Evolutionary conservation across 129 eudicot genomes (phyloP).

Genomic region (Cynara cardunculus): DNA sequence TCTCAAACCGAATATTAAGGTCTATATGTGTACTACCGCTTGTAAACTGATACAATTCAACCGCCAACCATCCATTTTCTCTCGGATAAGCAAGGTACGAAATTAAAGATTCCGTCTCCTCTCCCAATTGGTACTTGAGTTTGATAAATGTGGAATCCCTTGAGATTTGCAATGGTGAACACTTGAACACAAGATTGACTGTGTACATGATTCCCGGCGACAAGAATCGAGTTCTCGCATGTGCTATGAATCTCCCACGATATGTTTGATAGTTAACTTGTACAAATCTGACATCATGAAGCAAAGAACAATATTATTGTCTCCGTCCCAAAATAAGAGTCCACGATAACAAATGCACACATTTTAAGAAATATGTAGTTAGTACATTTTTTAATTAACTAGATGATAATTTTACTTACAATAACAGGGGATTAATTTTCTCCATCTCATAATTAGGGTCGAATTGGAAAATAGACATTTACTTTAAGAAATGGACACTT

Average conservation of each 20-base stretch:
- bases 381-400: too few relatives aligned
- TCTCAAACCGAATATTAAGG: neutral
- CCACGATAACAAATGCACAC: too few relatives aligned
- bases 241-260: neutral
- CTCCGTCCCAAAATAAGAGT: too few relatives aligned
- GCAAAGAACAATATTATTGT: neutral
- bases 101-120: neutral
- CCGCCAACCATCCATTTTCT: neutral
- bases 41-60: neutral
- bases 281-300: neutral
- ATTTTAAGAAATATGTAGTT: too few relatives aligned
- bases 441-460: too few relatives aligned
- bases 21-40: neutral
- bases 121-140: neutral
- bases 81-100: neutral
- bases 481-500: too few relatives aligned
- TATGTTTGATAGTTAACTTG: too few relatives aligned
- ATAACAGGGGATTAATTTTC: too few relatives aligned
- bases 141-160: neutral
- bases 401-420: too few relatives aligned
- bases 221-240: neutral
- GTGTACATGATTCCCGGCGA: neutral
- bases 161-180: too few relatives aligned
- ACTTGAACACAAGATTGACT: neutral
- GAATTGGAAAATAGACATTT: too few relatives aligned